A percentile compares a stretch with the other conserved stretches of the same genome.
These are phyloP conservation scores for Beauveria medogensis DNA, from an alignment of 2,329 filamentous ascomycete genomes.

Conservation along the genomic window DNA sequence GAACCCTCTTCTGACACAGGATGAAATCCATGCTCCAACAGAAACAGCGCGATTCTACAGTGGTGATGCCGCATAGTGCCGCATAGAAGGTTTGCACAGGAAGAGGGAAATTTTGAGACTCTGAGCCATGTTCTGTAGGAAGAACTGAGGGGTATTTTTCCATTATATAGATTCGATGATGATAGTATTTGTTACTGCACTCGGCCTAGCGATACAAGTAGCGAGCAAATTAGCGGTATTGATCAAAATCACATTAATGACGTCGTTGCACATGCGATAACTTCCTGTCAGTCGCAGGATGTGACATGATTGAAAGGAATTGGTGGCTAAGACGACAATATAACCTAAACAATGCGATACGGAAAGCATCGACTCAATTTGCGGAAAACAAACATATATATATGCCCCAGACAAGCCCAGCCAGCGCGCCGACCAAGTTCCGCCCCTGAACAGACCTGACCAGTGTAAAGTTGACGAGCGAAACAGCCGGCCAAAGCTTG, in stretches of 20 bases:
- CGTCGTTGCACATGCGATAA: background rate
- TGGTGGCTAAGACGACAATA: too few species aligned
- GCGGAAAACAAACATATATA: slow-evolving; percentile 60
- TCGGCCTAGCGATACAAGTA: background rate
- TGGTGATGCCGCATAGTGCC: background rate
- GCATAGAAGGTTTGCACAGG: background rate
- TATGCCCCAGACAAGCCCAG: slow-evolving; percentile 66
- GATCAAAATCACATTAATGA: background rate
- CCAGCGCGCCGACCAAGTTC: slow-evolving; percentile 62
- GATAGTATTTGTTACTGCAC: background rate
- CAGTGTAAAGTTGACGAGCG: slow-evolving; percentile 58
- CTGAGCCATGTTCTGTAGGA: background rate
- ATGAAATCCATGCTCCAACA: background rate
- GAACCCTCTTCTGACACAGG: background rate
- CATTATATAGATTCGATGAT: background rate
- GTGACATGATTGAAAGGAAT: background rate
- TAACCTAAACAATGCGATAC: background rate
- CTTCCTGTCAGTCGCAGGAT: background rate
- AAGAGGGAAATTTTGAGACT: background rate
- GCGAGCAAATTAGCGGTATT: background rate
- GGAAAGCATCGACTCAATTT: slow-evolving; percentile 14
- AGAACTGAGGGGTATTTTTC: background rate
- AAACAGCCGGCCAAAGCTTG: slow-evolving; percentile 62
- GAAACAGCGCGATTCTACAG: background rate
- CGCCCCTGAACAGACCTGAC: slow-evolving; percentile 63